Conservation (phyloP, 257 asterid species). For the Salvia hispanica region DNA sequence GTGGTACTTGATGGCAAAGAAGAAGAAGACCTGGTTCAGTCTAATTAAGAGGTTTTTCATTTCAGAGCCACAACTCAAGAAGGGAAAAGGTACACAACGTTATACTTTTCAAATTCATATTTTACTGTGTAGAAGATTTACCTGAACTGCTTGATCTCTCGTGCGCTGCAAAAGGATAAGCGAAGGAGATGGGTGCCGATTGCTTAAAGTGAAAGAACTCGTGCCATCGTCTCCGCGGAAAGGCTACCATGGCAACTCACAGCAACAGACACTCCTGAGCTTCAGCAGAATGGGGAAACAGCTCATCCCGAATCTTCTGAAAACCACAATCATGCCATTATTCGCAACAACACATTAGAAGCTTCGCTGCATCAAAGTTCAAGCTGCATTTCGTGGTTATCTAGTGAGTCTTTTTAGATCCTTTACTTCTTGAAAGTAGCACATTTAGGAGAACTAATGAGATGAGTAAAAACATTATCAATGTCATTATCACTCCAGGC, state of each 20-base stretch:
- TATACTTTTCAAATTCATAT: not conserved
- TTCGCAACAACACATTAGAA: constrained; percentile 31
- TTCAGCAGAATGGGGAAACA: constrained; percentile 19
- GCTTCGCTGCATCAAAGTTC: constrained; percentile 64
- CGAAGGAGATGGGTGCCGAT: constrained; percentile 61
- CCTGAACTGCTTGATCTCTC: constrained; percentile 15
- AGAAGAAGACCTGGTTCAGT: constrained; percentile 63
- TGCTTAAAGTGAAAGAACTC: constrained; percentile 48
- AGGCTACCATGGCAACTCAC: constrained; percentile 32
- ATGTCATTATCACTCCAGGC: constrained; percentile 47
- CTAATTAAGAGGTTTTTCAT: constrained; percentile 61
- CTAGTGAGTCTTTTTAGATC: constrained; percentile 54
- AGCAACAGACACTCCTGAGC: constrained; percentile 26
- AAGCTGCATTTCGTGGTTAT: constrained; percentile 76
- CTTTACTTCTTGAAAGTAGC: not conserved
- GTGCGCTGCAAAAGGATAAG: constrained; percentile 46
- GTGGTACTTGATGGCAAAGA: constrained; percentile 59
- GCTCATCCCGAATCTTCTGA: constrained; percentile 31
- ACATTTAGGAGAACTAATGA: not conserved
- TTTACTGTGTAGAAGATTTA: not conserved
- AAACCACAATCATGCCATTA: constrained; percentile 8
- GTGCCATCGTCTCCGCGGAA: constrained; percentile 43
- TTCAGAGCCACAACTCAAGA: constrained; percentile 58
- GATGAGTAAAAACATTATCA: not conserved
- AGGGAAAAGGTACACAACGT: constrained; percentile 55